Percentiles rank a stretch among this genome's conserved stretches.
Conservation (phyloP, 2,329 filamentous ascomycete genomes). For the Fusarium mexicanum region DNA sequence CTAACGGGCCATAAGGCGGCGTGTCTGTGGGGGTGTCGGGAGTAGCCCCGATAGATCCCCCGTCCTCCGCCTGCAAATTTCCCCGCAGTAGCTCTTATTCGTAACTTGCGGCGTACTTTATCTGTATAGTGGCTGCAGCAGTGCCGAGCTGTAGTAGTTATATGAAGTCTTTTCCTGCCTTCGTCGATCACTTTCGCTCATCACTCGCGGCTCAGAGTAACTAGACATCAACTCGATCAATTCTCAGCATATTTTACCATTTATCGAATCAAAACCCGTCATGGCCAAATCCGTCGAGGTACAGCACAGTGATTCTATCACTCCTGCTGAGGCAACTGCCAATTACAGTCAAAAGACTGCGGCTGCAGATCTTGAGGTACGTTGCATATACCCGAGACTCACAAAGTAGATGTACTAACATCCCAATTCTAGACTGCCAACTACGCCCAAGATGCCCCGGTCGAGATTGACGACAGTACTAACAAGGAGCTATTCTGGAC, state of each 20-base stretch:
- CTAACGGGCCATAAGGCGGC: background rate
- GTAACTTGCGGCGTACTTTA: background rate
- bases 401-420: background rate
- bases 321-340: background rate
- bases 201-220: background rate
- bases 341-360: background rate
- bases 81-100: background rate
- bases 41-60: background rate
- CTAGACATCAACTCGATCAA: background rate
- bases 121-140: background rate
- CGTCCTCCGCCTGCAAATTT: background rate
- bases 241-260: too few species aligned
- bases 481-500: background rate
- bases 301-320: background rate
- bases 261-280: background rate
- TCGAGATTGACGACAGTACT: background rate
- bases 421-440: background rate
- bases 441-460: background rate
- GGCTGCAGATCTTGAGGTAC: background rate
- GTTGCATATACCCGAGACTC: accelerated
- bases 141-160: background rate
- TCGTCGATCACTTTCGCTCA: background rate
- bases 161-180: background rate
- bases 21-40: background rate
- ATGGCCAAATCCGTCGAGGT: background rate